A percentile compares a stretch with the other conserved stretches of the same genome.
phyloP scores from a whole-genome alignment of 306 rosid genomes.

The Malus fusca region DNA sequence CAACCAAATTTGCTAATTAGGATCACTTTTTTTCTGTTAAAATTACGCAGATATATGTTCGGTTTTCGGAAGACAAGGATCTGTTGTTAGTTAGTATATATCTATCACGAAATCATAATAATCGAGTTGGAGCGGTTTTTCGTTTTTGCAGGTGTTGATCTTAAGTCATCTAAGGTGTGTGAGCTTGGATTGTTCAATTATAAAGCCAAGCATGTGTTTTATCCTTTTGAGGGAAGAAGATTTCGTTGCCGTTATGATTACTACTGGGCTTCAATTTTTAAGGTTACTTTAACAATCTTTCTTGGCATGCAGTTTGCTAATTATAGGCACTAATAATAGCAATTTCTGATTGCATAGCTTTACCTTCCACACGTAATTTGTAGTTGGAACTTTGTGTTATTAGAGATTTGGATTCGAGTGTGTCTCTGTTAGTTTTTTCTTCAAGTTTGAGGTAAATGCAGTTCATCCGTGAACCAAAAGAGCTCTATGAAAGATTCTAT shows the following conservation, averaged over 20 bases:
- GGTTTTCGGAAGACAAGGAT: background rate
- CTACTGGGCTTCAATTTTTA: slow-evolving; percentile 90
- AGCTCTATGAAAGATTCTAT: background rate
- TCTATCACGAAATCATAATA: background rate
- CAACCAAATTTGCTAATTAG: background rate
- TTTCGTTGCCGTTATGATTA: slow-evolving; percentile 82
- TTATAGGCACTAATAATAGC: background rate
- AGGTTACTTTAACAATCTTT: slow-evolving; percentile 25
- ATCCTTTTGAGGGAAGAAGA: slow-evolving; percentile 64
- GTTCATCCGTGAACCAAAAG: background rate
- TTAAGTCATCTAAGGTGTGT: slow-evolving; percentile 85
- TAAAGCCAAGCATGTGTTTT: slow-evolving; percentile 66
- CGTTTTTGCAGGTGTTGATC: slow-evolving; percentile 80
- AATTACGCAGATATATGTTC: background rate
- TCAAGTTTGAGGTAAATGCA: background rate
- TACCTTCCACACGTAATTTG: background rate
- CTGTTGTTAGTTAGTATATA: background rate
- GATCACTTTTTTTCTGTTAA: background rate
- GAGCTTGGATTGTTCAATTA: slow-evolving; percentile 75
- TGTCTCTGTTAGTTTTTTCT: background rate
- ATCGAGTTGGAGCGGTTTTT: background rate
- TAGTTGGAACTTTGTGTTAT: background rate
- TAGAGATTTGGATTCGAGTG: background rate
- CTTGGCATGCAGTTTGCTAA: background rate
- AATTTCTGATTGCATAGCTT: background rate